Conservation (phyloP, 2,329 filamentous ascomycete genomes). For the Tricladium varicosporioides region DNA sequence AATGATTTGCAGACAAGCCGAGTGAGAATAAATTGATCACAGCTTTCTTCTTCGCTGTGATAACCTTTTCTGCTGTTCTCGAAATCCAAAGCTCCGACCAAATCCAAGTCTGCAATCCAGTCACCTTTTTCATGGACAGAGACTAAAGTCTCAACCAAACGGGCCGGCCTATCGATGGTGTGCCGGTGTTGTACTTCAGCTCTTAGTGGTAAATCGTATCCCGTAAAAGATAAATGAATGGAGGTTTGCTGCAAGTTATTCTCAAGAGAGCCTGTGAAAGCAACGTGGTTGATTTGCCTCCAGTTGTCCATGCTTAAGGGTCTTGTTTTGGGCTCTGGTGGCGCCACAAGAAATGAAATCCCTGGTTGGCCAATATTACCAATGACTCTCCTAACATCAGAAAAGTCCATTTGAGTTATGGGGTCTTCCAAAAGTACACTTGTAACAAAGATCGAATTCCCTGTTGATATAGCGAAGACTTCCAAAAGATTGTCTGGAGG, state of each 20-base stretch:
- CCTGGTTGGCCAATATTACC: constrained; percentile 25
- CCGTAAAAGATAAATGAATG: constrained; percentile 18
- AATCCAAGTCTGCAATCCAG: constrained; percentile 23
- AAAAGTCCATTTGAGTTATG: not conserved
- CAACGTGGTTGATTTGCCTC: constrained; percentile 2
- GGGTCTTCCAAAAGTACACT: constrained; percentile 27
- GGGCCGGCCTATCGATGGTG: constrained; percentile 14
- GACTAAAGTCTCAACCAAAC: constrained; percentile 18
- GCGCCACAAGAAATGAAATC: constrained; percentile 10
- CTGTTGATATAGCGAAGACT: constrained; percentile 26
- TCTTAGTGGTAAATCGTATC: not conserved
- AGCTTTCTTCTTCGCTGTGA: not conserved
- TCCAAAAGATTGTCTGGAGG: constrained; percentile 9
- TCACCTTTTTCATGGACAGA: constrained; percentile 18
- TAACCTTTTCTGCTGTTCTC: not conserved
- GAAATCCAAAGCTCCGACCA: not conserved
- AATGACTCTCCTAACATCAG: constrained; percentile 18
- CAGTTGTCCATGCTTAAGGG: not conserved
- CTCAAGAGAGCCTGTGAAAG: constrained; percentile 5
- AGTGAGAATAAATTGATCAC: not conserved
- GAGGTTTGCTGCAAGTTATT: constrained; percentile 9
- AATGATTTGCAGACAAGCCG: too few species aligned
- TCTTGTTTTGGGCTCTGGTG: constrained; percentile 1
- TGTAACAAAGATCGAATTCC: constrained; percentile 28
- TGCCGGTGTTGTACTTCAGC: not conserved